Evolutionary conservation across 345 rosid species (phyloP).

Genomic region (Eucalyptus brandiana): DNA sequence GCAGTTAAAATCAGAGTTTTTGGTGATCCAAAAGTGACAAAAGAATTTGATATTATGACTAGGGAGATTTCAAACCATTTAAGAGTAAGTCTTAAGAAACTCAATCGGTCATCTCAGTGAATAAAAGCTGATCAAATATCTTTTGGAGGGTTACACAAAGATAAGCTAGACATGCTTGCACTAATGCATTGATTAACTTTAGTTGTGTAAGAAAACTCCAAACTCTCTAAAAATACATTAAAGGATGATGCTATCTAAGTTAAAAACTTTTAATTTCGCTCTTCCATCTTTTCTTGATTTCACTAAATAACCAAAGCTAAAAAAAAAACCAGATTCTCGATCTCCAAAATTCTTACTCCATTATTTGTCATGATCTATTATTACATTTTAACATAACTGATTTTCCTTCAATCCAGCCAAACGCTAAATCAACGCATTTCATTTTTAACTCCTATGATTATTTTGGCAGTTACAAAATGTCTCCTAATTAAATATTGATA

Average conservation of each 20-base stretch:
- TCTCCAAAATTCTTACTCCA: neutral
- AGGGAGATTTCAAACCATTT: neutral
- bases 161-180: neutral
- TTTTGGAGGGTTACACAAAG: neutral
- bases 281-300: neutral
- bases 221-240: neutral
- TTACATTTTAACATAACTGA: neutral
- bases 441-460: rapidly evolving
- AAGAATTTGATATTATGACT: neutral
- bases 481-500: neutral
- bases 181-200: neutral
- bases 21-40: rapidly evolving
- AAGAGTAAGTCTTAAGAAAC: neutral
- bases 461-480: rapidly evolving
- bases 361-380: rapidly evolving
- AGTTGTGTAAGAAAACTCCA: neutral
- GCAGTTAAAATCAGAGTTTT: rapidly evolving
- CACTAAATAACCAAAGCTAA: neutral
- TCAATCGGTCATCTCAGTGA: rapidly evolving
- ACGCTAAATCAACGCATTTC: no score
- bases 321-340: neutral
- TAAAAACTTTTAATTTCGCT: neutral
- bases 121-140: neutral
- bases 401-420: rapidly evolving
- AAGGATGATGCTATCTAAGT: neutral